Conservation (phyloP, 805 yeast species). For the Starmerella ratchasimensis region DNA sequence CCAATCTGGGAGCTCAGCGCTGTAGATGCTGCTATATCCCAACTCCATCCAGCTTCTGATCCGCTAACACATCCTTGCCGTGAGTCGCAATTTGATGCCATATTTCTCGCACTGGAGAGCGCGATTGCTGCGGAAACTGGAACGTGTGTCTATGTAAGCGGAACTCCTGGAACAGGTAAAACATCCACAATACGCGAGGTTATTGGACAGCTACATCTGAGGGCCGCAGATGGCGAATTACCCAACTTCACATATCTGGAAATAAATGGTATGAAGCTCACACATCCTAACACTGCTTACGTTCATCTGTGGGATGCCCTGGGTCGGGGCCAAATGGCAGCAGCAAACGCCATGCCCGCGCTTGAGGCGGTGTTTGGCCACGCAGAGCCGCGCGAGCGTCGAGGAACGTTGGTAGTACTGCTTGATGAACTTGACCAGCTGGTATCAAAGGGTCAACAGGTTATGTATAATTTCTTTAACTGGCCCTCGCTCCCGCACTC, state of each 20-base stretch:
- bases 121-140: conserved; percentile 63
- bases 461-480: conserved; percentile 90
- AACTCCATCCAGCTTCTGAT: conserved; percentile 15
- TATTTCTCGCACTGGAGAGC: conserved; percentile 54
- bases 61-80: conserved; percentile 64
- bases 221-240: conserved; percentile 30
- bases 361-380: conserved; percentile 55
- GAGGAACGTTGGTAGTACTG: conserved; percentile 55
- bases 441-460: conserved; percentile 60
- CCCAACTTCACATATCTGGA: conserved; percentile 60
- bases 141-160: conserved; percentile 78
- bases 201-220: conserved; percentile 45
- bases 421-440: conserved; percentile 91
- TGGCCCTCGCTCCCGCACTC: conserved; percentile 87
- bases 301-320: conserved; percentile 70
- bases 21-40: conserved; percentile 5
- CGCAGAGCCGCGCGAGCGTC: conserved; percentile 18
- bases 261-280: conserved; percentile 77
- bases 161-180: conserved; percentile 97
- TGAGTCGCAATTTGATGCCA: conserved; percentile 61
- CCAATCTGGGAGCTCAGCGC: neutral
- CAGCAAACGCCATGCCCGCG: conserved; percentile 49
- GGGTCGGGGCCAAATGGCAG: conserved; percentile 39
- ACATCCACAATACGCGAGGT: conserved; percentile 88
- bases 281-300: conserved; percentile 68